Conservation (phyloP, 768 basidiomycete species). For the Saitozyma podzolica region DNA sequence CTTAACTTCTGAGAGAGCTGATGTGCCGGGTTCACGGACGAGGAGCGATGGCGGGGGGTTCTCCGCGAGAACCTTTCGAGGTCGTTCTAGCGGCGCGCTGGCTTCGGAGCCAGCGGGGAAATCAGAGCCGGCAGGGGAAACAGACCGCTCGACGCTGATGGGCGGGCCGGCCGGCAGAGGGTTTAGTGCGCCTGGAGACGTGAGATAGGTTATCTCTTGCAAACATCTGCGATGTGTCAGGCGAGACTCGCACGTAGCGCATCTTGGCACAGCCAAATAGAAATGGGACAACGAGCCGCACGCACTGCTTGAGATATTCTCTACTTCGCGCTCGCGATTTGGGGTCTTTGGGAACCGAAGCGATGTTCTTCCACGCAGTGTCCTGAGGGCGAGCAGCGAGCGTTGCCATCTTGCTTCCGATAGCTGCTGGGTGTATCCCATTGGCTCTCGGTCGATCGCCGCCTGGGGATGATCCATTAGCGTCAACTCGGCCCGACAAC, state of each 20-base stretch:
- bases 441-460: conserved; percentile 17
- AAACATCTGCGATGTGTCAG: conserved; percentile 65
- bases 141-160: conserved; percentile 11
- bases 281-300: conserved; percentile 22
- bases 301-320: conserved; percentile 95
- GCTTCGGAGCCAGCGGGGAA: too few relatives aligned
- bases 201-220: conserved; percentile 96
- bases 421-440: conserved; percentile 31
- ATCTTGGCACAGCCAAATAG: neutral
- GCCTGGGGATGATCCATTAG: conserved; percentile 1
- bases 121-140: too few relatives aligned
- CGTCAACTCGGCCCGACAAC: conserved; percentile 1
- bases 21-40: conserved; percentile 12
- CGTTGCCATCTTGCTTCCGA: conserved; percentile 5
- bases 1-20: too few relatives aligned
- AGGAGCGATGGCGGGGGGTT: conserved; percentile 17
- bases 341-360: conserved; percentile 87
- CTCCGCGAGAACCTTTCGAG: conserved; percentile 33
- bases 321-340: conserved; percentile 90
- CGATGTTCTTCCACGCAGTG: conserved; percentile 57
- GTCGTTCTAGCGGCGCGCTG: conserved; percentile 16
- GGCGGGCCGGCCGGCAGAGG: conserved; percentile 82
- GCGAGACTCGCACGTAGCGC: conserved; percentile 10
- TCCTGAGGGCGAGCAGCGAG: conserved; percentile 34
- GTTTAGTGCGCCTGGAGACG: conserved; percentile 95